phyloP scores from a whole-genome alignment of 2,329 filamentous ascomycete species.

The Pseudocercospora cruenta region DNA sequence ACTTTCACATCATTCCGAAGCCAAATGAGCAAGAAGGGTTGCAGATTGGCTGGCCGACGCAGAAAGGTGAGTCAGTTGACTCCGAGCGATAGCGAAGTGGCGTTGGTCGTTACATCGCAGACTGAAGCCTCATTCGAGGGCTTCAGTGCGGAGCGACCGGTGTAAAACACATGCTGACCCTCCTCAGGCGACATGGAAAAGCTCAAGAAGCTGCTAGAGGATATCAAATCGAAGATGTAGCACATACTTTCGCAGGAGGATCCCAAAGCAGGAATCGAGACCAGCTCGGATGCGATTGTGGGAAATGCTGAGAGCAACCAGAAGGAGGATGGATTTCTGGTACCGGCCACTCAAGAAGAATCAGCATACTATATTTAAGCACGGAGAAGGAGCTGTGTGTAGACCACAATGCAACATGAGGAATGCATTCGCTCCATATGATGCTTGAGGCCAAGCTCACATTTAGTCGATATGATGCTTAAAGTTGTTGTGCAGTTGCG shows the following conservation, averaged over 20 bases:
- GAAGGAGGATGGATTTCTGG: not conserved
- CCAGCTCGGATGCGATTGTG: not conserved
- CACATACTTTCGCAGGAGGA: not conserved
- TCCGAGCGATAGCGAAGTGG: too few species aligned
- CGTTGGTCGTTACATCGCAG: too few species aligned
- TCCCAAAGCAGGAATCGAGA: not conserved
- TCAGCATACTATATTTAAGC: not conserved
- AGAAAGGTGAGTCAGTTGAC: constrained; percentile 53
- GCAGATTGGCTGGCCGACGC: constrained; percentile 76
- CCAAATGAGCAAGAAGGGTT: constrained; percentile 82
- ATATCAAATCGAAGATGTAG: constrained; percentile 87
- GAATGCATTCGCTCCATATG: not conserved
- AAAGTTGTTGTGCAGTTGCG: too few species aligned
- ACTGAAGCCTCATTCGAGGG: too few species aligned
- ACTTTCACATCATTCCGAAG: constrained; percentile 96
- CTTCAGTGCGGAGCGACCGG: too few species aligned
- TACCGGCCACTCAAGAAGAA: not conserved
- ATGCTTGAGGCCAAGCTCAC: too few species aligned
- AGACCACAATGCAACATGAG: too few species aligned
- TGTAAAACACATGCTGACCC: too few species aligned
- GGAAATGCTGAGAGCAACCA: not conserved
- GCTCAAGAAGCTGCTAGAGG: constrained; percentile 76
- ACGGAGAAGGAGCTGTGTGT: too few species aligned
- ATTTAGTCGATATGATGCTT: too few species aligned
- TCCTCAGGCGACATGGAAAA: constrained; percentile 67